Conservation (phyloP, 768 basidiomycete species). For the Butyriboletus loyo region DNA sequence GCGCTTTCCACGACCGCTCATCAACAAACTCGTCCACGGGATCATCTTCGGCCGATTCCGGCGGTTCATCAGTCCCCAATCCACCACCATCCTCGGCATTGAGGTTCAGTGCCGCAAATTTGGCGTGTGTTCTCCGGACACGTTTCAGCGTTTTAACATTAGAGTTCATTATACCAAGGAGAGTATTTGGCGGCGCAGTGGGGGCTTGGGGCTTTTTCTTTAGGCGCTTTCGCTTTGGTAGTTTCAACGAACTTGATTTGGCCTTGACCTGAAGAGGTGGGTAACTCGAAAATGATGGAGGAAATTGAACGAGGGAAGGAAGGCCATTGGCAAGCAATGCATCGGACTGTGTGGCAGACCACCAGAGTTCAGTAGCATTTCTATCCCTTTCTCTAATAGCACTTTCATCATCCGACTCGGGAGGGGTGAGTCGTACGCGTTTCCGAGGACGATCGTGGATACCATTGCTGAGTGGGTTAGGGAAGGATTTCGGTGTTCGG, state of each 20-base stretch:
- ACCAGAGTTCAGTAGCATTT: slow-evolving; percentile 63
- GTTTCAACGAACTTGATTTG: slow-evolving; percentile 7
- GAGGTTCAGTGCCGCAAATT: slow-evolving; percentile 56
- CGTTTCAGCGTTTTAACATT: slow-evolving; percentile 76
- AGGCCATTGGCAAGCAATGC: slow-evolving; percentile 61
- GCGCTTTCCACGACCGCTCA: slow-evolving; percentile 55
- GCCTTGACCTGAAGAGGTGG: slow-evolving; percentile 10
- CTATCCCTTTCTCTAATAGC: slow-evolving; percentile 31
- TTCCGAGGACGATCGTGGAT: slow-evolving; percentile 52
- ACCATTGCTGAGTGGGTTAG: slow-evolving; percentile 18
- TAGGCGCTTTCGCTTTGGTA: slow-evolving; percentile 24
- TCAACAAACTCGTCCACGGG: slow-evolving; percentile 41
- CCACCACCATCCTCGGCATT: slow-evolving; percentile 35
- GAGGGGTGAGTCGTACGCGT: slow-evolving; percentile 49
- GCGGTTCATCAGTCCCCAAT: slow-evolving; percentile 30
- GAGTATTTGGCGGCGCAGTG: slow-evolving; percentile 37
- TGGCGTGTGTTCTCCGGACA: slow-evolving; percentile 68
- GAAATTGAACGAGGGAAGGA: slow-evolving; percentile 44
- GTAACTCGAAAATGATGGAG: slow-evolving; percentile 16
- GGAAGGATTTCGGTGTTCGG: background rate
- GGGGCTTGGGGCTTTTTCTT: slow-evolving; percentile 16
- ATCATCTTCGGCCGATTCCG: slow-evolving; percentile 34
- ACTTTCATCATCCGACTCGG: slow-evolving; percentile 36
- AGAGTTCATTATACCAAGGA: slow-evolving; percentile 69
- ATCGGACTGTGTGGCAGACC: slow-evolving; percentile 66